Conservation (phyloP, 163 green algal genomes). For the Coccomyxa subellipsoidea region DNA sequence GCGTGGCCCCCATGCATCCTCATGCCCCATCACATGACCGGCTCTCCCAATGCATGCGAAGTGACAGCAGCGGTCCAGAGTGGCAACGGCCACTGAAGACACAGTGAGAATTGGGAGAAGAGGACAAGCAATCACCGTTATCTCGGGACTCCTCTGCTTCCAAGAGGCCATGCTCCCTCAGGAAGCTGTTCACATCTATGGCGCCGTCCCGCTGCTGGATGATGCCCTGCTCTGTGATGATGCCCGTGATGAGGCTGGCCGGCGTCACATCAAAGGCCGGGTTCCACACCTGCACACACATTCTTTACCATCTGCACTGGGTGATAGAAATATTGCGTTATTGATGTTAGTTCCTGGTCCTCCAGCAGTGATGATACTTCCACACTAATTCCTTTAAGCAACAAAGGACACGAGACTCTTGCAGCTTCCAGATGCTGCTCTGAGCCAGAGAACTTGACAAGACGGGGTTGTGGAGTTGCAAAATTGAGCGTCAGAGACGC, state of each 20-base stretch:
- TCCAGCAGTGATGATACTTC: too few species aligned
- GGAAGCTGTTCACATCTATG: constrained; percentile 49
- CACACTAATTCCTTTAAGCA: too few species aligned
- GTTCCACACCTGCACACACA: constrained; percentile 76
- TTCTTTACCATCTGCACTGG: too few species aligned
- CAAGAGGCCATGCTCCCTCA: constrained; percentile 5
- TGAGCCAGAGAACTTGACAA: too few species aligned
- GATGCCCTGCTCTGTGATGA: constrained; percentile 92
- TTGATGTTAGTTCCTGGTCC: too few species aligned
- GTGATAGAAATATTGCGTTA: too few species aligned
- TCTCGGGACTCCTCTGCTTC: not conserved
- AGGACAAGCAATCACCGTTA: not conserved
- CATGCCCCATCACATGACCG: too few species aligned
- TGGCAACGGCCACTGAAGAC: not conserved
- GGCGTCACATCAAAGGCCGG: constrained; percentile 93
- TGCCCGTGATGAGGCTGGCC: constrained; percentile 77
- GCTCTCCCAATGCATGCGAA: not conserved
- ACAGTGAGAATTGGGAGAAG: not conserved
- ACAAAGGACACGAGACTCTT: too few species aligned
- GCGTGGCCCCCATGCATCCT: too few species aligned
- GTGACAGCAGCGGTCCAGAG: not conserved
- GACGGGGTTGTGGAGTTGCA: too few species aligned
- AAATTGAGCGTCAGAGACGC: too few species aligned
- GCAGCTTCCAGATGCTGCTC: too few species aligned
- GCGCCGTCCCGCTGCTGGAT: constrained; percentile 34